Evolutionary conservation across 805 yeast species (phyloP), one percentile per base, ranked within the genome.

Genomic region (Candida insectorum): DNA sequence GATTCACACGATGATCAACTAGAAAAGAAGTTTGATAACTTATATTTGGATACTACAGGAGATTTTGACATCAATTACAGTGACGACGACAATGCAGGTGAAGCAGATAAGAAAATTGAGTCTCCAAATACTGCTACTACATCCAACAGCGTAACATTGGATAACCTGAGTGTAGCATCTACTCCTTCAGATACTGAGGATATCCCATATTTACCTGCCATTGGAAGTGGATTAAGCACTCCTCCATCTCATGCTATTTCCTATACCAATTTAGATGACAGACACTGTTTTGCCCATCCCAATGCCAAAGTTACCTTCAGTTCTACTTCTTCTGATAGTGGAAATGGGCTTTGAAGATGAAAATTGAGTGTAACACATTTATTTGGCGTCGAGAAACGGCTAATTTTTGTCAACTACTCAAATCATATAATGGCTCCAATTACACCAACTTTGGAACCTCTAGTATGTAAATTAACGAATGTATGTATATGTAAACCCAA

Each of bases 201-300:
- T 26, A 33, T 39, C 12, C 59, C 52, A 5, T 62, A 34, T 39
- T 31, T 60, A 16, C 62, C 69, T 2, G 36, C 48, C 16, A 51
- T 56, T 3, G 61, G 58, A 6, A 48, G 45, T 12, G 63, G 66
- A 6, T 44, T 48, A 16, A 48, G 43, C 25, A 62, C 68, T 6
- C 68, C 65, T 15, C 54, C 58, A 4, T 32, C 46, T 4, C 43
- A 46, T 37, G 35, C 42, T 2, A 30, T 33, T 10, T 29, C 44
- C 3, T 52, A 44, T 34, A 41, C 42, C 7, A 45, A 45, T 23
- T 41, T 52, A 23, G 71, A 65, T 24, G 66, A 60, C 28, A 44
- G 69, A 21, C 56, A 63, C 21, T 62, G 67, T 43, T 65, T 45
- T 39, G 71, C 73, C 3, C 73, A 66, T 43, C 73, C 73, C 2